Base-by-base conservation (phyloP, 2,329 filamentous ascomycete genomes). In the Microsporum ferrugineum region DNA sequence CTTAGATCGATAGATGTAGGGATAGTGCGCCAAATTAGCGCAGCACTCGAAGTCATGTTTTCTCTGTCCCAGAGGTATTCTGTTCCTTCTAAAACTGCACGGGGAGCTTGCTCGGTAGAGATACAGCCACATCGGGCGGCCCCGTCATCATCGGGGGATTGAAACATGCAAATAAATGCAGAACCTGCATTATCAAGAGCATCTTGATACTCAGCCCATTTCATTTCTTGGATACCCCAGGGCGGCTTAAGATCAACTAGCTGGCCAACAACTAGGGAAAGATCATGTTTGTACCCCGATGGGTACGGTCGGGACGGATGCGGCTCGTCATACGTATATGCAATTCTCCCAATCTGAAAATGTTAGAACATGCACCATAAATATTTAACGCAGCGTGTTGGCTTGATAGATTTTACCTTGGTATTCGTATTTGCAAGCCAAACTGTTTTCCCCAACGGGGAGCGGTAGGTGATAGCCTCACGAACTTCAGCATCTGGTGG, bases 1-100 rank as follows among this genome's bases (percentile, higher is more conserved):
- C 33, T 23, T 10, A 58, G 7, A 27, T 49, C 10, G 12, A 49
- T 51, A 10, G 31, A 14, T 17, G 49, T 38, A 27, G 59, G 27
- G 14, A 57, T 29, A n/a, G 58, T 63, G 4, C 45, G 34, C 58
- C 58, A 62, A 5, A 62, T 47, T 31, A 62, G 56, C n/a, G 61
- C 39, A 10, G 57, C 60, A n/a, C 36, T 33, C 38, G 29, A 59
- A 34, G 34, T 41, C 34, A 47, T 2, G 33, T 29, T 53, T 51
- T 38, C 34, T 8, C 6, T 12, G 10, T 56, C 53, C 53, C 62
- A 63, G 12, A 63, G 57, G 47, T 63, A 63, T 41, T 58, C 57
- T 5, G 62, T 49, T n/a, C 62, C 62, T 43, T 57, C 29, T 14
- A 45, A 17, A 36, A 57, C 10, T 7, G 36, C 53, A 5, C 12